Conservation (phyloP, 1,139 yeast species). For the Hyphopichia burtonii region DNA sequence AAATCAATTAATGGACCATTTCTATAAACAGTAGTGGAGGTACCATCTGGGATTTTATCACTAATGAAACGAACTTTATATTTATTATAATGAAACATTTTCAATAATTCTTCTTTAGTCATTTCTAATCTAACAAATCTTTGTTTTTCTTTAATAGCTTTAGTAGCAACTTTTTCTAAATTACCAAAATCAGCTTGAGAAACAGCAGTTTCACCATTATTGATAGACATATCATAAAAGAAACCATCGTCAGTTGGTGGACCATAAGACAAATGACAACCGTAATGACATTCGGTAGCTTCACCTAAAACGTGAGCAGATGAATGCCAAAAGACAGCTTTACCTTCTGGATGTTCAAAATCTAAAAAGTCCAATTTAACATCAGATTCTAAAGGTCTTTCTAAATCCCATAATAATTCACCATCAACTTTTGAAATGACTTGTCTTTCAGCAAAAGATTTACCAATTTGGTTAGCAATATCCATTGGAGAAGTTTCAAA, state of each 20-base stretch:
- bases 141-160: slow-evolving; percentile 94
- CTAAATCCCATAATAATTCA: slow-evolving; percentile 83
- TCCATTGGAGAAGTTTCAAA: slow-evolving; percentile 91
- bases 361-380: slow-evolving; percentile 65
- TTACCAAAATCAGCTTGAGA: slow-evolving; percentile 80
- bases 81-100: slow-evolving; percentile 94
- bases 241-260: slow-evolving; percentile 99
- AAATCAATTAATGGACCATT: slow-evolving; percentile 97
- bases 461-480: slow-evolving; percentile 81
- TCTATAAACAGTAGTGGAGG: slow-evolving; percentile 94
- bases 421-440: slow-evolving; percentile 92
- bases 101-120: slow-evolving; percentile 85
- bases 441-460: slow-evolving; percentile 78
- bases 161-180: slow-evolving; percentile 84
- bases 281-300: slow-evolving; percentile 94
- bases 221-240: slow-evolving; percentile 94
- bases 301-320: slow-evolving; percentile 98
- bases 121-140: slow-evolving; percentile 90
- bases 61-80: slow-evolving; percentile 87
- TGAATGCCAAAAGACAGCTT: slow-evolving; percentile 97
- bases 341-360: slow-evolving; percentile 82
- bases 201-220: slow-evolving; percentile 71
- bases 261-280: slow-evolving; percentile 84
- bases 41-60: slow-evolving; percentile 93
- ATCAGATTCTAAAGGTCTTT: slow-evolving; percentile 85